phyloP scores from a whole-genome alignment of 805 yeast genomes.

The Dipodascus albidus region DNA sequence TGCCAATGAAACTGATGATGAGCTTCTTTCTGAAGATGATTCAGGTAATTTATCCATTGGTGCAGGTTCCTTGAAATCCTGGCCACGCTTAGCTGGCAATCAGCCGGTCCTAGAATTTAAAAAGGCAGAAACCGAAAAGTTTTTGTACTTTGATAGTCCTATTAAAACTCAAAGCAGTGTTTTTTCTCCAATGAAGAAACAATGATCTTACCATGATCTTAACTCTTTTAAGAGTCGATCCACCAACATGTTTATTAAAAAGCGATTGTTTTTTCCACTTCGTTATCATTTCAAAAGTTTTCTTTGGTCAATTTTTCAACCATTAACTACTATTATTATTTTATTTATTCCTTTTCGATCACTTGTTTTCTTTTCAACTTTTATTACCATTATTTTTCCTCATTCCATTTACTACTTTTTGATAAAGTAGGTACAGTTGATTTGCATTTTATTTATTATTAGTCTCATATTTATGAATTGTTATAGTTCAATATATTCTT shows the following conservation, averaged over 20 bases:
- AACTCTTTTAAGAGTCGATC: too few relatives aligned
- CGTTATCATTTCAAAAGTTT: too few relatives aligned
- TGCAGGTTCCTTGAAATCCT: background rate
- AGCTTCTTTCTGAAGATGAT: conserved; percentile 4
- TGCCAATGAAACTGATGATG: conserved; percentile 7
- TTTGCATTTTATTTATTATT: background rate
- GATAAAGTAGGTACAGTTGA: background rate
- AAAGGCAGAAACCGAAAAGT: conserved; percentile 2
- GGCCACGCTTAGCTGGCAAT: background rate
- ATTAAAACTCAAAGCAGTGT: conserved; percentile 12
- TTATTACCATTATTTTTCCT: too few relatives aligned
- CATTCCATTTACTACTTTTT: background rate
- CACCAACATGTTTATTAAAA: too few relatives aligned
- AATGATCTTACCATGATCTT: background rate
- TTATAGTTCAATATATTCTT: background rate
- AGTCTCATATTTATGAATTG: background rate
- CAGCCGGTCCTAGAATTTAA: background rate
- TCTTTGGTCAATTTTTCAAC: background rate
- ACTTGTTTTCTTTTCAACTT: too few relatives aligned
- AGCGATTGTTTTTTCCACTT: background rate
- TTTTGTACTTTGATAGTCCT: conserved; percentile 14
- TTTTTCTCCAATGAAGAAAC: conserved; percentile 9
- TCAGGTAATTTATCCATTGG: background rate
- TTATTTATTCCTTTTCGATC: too few relatives aligned
- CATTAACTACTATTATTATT: background rate